Conservation (phyloP, 805 yeast species). For the Candida wancherniae region DNA sequence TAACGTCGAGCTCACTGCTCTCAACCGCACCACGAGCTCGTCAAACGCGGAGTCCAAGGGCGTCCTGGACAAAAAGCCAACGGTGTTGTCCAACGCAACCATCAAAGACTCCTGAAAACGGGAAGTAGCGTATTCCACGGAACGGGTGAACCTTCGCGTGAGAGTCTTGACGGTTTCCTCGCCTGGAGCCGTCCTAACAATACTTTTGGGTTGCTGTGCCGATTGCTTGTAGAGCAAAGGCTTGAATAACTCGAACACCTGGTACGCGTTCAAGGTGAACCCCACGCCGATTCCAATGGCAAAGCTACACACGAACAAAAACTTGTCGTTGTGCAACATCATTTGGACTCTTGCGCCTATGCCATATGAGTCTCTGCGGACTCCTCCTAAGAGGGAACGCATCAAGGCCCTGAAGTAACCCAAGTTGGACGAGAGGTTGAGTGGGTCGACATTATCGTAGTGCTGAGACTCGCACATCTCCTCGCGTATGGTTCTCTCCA, state of each 20-base stretch:
- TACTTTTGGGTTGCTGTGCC: too few species aligned
- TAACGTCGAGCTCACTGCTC: too few species aligned
- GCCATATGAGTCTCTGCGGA: neutral
- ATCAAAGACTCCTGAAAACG: too few species aligned
- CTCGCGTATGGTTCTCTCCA: conserved; percentile 7
- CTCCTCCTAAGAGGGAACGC: conserved; percentile 5
- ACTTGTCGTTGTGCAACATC: conserved; percentile 3
- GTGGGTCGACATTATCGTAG: conserved; percentile 25
- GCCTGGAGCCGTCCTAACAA: too few species aligned
- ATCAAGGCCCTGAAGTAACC: conserved; percentile 17
- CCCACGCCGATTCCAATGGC: conserved; percentile 37
- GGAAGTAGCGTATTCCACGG: too few species aligned
- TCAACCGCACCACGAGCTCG: too few species aligned
- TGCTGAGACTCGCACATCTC: conserved; percentile 15
- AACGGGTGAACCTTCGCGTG: too few species aligned
- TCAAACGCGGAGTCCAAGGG: too few species aligned
- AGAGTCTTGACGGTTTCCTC: too few species aligned
- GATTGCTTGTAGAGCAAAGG: conserved; percentile 3
- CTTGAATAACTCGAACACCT: conserved; percentile 8
- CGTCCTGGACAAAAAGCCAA: too few species aligned
- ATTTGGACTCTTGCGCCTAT: neutral
- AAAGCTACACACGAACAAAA: conserved; percentile 27
- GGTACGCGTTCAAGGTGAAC: conserved; percentile 17
- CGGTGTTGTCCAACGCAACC: too few species aligned
- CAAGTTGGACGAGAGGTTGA: conserved; percentile 25